Conservation (phyloP, 768 basidiomycete genomes). For the Panellus pusillus region DNA sequence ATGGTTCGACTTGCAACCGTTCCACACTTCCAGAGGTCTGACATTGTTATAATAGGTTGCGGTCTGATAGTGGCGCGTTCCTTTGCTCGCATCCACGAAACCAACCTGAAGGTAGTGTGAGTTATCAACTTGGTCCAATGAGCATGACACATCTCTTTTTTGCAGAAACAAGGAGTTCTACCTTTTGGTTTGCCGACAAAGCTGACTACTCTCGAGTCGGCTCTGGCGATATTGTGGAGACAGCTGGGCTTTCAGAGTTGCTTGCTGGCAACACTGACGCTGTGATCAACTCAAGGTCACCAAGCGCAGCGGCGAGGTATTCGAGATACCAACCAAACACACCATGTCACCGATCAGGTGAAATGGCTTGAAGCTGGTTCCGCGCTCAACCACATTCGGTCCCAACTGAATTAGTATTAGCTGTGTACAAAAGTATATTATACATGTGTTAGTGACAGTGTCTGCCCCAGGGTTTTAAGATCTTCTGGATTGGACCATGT, state of each 20-base stretch:
- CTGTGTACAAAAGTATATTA: slow-evolving; percentile 18
- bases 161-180: slow-evolving; percentile 94
- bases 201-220: slow-evolving; percentile 82
- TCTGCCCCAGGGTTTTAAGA: slow-evolving; percentile 33
- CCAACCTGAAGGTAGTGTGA: slow-evolving; percentile 78
- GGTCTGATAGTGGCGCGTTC: slow-evolving; percentile 87
- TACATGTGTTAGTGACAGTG: slow-evolving; percentile 14
- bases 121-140: background rate
- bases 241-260: slow-evolving; percentile 75
- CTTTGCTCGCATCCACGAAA: slow-evolving; percentile 98
- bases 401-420: slow-evolving; percentile 36
- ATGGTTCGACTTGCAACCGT: slow-evolving; percentile 48
- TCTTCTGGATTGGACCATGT: slow-evolving; percentile 23
- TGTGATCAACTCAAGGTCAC: slow-evolving; percentile 63
- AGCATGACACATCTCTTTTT: slow-evolving; percentile 11
- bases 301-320: slow-evolving; percentile 57
- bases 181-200: slow-evolving; percentile 94
- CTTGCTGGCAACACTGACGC: slow-evolving; percentile 49
- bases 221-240: slow-evolving; percentile 80
- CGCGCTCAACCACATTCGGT: slow-evolving; percentile 87
- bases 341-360: slow-evolving; percentile 91
- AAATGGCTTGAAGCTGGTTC: slow-evolving; percentile 89
- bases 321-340: slow-evolving; percentile 76
- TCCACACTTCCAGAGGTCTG: slow-evolving; percentile 1
- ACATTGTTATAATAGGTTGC: slow-evolving; percentile 54